These are phyloP conservation scores for Trichoderma breve DNA, from an alignment of 2,329 filamentous ascomycete genomes.

Conservation along the genomic window DNA sequence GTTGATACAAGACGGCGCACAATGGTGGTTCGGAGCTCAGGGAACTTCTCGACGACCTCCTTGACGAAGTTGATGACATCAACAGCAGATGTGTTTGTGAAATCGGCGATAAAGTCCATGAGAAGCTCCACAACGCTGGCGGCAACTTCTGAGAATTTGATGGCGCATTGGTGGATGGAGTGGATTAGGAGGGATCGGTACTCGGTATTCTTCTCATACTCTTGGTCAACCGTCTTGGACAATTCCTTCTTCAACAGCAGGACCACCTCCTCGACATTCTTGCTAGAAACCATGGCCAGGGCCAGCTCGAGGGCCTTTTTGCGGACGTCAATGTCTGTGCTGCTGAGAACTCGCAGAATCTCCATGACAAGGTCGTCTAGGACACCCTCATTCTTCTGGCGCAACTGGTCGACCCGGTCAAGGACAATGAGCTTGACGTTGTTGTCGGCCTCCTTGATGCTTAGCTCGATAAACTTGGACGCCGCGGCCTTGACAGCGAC, in stretches of 20 bases:
- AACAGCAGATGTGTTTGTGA: slow-evolving; percentile 93
- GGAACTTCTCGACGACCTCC: slow-evolving; percentile 98
- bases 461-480: slow-evolving; percentile 92
- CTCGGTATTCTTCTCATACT: slow-evolving; percentile 97
- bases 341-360: slow-evolving; percentile 89
- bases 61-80: slow-evolving; percentile 99
- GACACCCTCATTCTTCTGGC: slow-evolving; percentile 85
- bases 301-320: slow-evolving; percentile 87
- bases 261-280: slow-evolving; percentile 97
- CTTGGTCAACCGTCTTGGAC: slow-evolving; percentile 94
- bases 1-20: slow-evolving; percentile 86
- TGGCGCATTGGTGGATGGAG: slow-evolving; percentile 96
- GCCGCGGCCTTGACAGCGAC: slow-evolving; percentile 97
- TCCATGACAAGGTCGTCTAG: slow-evolving; percentile 96
- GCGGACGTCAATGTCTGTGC: slow-evolving; percentile 92
- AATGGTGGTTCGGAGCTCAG: slow-evolving; percentile 81
- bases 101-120: slow-evolving; percentile 99
- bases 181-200: slow-evolving; percentile 95
- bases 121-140: slow-evolving; percentile 93
- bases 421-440: slow-evolving; percentile 99
- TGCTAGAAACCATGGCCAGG: slow-evolving; percentile 96
- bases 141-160: slow-evolving; percentile 98
- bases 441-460: slow-evolving; percentile 97
- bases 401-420: slow-evolving; percentile 84
- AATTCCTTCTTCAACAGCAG: slow-evolving; percentile 96